Evolutionary conservation across 2,329 filamentous ascomycete genomes (phyloP), one percentile per base, ranked within the genome.

Genomic region (Aureobasidium vineae): DNA sequence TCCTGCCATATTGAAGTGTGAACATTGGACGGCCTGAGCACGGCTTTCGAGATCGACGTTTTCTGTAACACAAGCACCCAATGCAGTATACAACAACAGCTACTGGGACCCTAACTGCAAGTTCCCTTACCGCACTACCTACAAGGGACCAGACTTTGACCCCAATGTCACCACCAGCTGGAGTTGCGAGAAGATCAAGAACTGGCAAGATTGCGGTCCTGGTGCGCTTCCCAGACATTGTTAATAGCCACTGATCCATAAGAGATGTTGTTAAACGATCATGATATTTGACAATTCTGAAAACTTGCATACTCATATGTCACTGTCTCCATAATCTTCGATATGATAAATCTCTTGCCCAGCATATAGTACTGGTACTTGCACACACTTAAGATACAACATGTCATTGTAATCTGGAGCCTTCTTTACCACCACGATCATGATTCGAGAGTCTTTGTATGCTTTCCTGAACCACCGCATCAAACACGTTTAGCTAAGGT

Each of bases 61-160:
- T 47, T 61, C 57, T 61, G 57, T 59, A 45, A 61, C 57, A 61
- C 57, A 36, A 59, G 57, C 54, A 36, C 33, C 33, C 33, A 83
- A 83, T 69, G 82, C 76, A 15, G 74, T 85, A 53, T 81, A 80
- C 74, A 80, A 80, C 68, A 74, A 82, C 70, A 73, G 77, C 1
- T 72, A 66, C 68, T 83, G 78, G 78, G 75, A 81, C 66, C 75
- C 80, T 0, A 68, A 84, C 41, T 84, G 82, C 54, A 61, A 63
- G 31, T 70, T 63, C 38, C 67, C 69, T 21, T 56, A 63, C 19
- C 63, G 68, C 28, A 70, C 65, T 57, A 68, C 66, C 13, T 70
- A 73, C 71, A 67, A 67, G n/a, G 56, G 64, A 52, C 47, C 23
- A 3, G 53, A 69, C 5, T 45, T 59, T 41, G 59, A 72, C 63